Base-by-base conservation (phyloP, 768 basidiomycete genomes). In the Rhodocollybia butyracea region DNA sequence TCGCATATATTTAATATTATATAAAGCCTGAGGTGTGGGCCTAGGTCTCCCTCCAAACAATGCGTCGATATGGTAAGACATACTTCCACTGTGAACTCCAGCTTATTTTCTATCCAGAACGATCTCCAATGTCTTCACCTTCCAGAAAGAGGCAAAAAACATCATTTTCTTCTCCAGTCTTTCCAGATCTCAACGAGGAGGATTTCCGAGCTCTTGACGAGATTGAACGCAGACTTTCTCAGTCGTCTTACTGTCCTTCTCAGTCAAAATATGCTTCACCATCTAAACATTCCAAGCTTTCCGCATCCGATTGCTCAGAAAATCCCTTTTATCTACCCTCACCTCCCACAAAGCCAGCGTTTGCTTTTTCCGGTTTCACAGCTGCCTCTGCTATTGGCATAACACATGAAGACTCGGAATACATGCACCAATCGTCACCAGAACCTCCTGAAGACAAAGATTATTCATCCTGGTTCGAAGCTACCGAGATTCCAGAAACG, bases 111-210 rank as follows among this genome's bases (percentile, higher is more conserved):
- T 34, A 8, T 36, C 57, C 52, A 43, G 61, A 58, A 32, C 43
- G 57, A n/a, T 70, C 67, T 50, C 70, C 73, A 10, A 66, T 70
- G 55, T 65, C 62, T 39, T 81, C 79, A 5, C 81, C 79, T n/a
- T 63, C 71, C 10, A 71, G 73, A 38, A 89, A 89, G 68, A 76
- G 82, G 21, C 80, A 80, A 60, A 75, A 86, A 39, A 75, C 86
- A 27, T 85, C 85, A 0, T 87, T 86, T 0, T 85, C 87, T 1
- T 81, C 81, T 21, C 43, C 78, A 78, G 58, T 63, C 81, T 22
- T 69, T 58, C 6, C 51, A 53, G 78, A 54, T 21, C 64, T 83
- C 51, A 86, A 77, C 48, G 77, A 81, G 57, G 78, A 82, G 31
- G 79, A 85, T 53, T 64, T 87, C 11, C 69, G 71, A 32, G 83